These are phyloP conservation scores for Termitomyces sp. DNA, from an alignment of 768 basidiomycete species.

Conservation along the genomic window DNA sequence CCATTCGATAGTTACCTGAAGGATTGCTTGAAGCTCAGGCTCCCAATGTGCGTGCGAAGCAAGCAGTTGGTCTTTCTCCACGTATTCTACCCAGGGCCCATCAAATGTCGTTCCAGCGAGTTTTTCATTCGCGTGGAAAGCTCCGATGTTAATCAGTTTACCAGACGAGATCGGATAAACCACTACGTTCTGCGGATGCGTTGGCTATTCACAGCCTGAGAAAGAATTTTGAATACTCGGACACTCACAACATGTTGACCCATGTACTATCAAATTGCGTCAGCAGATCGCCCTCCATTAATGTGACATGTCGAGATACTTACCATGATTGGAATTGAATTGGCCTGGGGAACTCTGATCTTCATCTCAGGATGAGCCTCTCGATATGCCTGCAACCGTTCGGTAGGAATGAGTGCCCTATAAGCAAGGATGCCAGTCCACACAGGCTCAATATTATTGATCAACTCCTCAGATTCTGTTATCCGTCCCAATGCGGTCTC, in stretches of 20 bases:
- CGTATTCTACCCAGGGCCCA: constrained; percentile 34
- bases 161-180: constrained; percentile 33
- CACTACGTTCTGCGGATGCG: constrained; percentile 24
- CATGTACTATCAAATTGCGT: constrained; percentile 27
- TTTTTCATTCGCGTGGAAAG: constrained; percentile 25
- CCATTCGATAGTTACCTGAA: constrained; percentile 32
- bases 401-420: not conserved
- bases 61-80: constrained; percentile 35
- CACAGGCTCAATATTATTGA: not conserved
- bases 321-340: not conserved
- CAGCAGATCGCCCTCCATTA: not conserved
- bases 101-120: constrained; percentile 27
- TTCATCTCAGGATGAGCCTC: not conserved
- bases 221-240: not conserved
- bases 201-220: not conserved
- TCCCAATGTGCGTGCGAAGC: constrained; percentile 41
- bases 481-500: not conserved
- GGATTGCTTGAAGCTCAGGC: constrained; percentile 37
- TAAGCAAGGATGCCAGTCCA: not conserved
- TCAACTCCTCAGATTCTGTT: not conserved
- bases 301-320: not conserved
- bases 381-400: not conserved
- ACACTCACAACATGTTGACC: constrained; percentile 27
- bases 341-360: not conserved
- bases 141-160: constrained; percentile 27